Percentiles rank a stretch among this genome's conserved stretches.
These are phyloP conservation scores for Monarda citriodora DNA, from an alignment of 305 asterid genomes.

Conservation along the genomic window DNA sequence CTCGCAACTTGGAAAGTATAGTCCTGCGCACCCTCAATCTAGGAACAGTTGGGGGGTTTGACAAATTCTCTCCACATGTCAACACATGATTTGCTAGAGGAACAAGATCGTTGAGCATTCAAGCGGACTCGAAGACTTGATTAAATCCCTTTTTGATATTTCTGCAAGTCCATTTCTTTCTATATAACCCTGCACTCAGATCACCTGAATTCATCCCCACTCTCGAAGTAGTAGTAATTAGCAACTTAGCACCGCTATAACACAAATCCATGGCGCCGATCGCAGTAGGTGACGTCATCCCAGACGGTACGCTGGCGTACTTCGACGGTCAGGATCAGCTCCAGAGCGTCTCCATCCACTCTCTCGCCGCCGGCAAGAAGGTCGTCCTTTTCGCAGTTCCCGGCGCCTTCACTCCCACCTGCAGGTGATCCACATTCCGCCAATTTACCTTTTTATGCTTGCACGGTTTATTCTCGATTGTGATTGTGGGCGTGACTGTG, in stretches of 20 bases:
- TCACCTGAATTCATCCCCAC: no score
- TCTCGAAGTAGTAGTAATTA: no score
- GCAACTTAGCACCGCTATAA: not conserved
- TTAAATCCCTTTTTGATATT: no score
- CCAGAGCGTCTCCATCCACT: slow-evolving; percentile 66
- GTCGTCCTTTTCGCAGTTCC: slow-evolving; percentile 86
- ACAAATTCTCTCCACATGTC: no score
- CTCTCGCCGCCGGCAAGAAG: slow-evolving; percentile 83
- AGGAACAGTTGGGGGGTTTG: no score
- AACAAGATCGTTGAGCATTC: no score
- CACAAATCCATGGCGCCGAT: slow-evolving; percentile 58
- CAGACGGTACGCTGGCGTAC: slow-evolving; percentile 72
- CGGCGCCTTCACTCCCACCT: slow-evolving; percentile 96
- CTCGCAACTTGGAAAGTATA: no score
- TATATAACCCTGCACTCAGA: no score
- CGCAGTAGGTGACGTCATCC: slow-evolving; percentile 72
- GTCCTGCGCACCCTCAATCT: no score
- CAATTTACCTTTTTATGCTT: not conserved
- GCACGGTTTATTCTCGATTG: not conserved
- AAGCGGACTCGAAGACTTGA: no score
- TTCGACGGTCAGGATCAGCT: slow-evolving; percentile 85
- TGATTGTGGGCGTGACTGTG: not conserved
- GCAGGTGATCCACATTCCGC: slow-evolving; percentile 55
- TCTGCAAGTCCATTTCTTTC: no score
- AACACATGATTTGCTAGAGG: no score